Evolutionary conservation across 257 asterid genomes (phyloP).

Genomic region (Ilex asprella): DNA sequence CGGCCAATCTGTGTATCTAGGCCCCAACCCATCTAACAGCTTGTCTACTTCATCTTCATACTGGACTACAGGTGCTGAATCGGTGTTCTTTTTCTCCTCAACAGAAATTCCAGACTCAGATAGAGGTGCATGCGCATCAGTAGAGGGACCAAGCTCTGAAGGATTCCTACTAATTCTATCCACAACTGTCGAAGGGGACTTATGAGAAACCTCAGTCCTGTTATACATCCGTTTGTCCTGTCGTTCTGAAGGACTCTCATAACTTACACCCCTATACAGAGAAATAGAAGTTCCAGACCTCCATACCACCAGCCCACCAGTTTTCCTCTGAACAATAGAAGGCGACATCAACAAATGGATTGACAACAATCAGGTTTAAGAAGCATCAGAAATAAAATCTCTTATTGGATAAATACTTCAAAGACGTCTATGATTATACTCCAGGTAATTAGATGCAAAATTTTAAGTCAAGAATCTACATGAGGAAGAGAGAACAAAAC

Average conservation of each 20-base stretch:
- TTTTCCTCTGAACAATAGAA: slow-evolving; percentile 65
- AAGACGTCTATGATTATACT: background rate
- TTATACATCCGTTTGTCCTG: slow-evolving; percentile 28
- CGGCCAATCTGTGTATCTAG: slow-evolving; percentile 87
- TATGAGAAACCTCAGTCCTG: slow-evolving; percentile 32
- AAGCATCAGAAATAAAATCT: background rate
- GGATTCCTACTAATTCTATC: slow-evolving; percentile 24
- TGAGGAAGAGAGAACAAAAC: too few species aligned
- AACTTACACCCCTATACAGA: slow-evolving; percentile 76
- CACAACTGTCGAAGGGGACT: slow-evolving; percentile 19
- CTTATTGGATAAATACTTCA: too few species aligned
- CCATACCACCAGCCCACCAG: slow-evolving; percentile 96
- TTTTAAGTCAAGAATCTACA: too few species aligned
- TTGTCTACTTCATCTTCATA: slow-evolving; percentile 79
- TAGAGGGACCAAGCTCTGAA: slow-evolving; percentile 15
- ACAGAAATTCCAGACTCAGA: slow-evolving; percentile 18
- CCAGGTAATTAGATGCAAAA: too few species aligned
- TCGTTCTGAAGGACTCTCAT: slow-evolving; percentile 40
- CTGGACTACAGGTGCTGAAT: slow-evolving; percentile 38
- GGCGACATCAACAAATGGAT: slow-evolving; percentile 8
- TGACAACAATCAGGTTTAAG: slow-evolving; percentile 3
- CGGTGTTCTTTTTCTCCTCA: slow-evolving; percentile 21
- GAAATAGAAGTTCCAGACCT: slow-evolving; percentile 90
- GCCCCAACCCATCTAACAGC: slow-evolving; percentile 73
- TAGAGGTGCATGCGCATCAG: slow-evolving; percentile 21